Percentiles rank a stretch among this genome's conserved stretches.
These are phyloP conservation scores for Rhizophora apiculata DNA, from an alignment of 345 rosid species.

Conservation along the genomic window DNA sequence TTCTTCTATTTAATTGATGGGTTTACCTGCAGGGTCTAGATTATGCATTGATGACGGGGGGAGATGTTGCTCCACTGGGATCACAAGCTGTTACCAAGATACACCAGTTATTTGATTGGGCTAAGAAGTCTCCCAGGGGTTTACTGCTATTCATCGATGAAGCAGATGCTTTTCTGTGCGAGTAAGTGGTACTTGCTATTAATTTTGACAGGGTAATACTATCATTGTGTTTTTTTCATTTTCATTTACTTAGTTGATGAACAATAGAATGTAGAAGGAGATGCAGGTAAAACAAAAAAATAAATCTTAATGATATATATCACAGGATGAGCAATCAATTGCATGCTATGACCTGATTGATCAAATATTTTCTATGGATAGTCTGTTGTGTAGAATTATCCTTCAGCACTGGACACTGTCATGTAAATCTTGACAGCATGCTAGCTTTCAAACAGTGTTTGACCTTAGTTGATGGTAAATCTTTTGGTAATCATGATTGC, in stretches of 20 bases:
- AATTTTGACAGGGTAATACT: background rate
- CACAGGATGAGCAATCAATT: background rate
- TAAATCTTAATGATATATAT: background rate
- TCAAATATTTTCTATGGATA: too few species aligned
- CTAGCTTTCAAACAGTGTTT: too few species aligned
- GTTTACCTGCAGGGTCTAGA: conserved; percentile 72
- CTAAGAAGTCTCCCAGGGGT: conserved; percentile 86
- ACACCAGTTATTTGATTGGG: conserved; percentile 95
- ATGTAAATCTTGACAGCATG: too few species aligned
- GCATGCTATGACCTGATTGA: background rate
- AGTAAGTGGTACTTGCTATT: conserved; percentile 50
- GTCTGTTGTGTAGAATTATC: too few species aligned
- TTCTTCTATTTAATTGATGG: conserved; percentile 11
- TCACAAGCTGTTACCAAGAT: conserved; percentile 98
- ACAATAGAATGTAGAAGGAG: background rate
- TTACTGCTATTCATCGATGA: conserved; percentile 89
- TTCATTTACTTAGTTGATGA: background rate
- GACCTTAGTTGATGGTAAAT: too few species aligned
- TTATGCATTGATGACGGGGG: conserved; percentile 99
- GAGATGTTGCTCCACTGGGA: conserved; percentile 97
- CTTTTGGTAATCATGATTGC: too few species aligned
- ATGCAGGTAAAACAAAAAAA: background rate
- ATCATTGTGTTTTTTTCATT: background rate
- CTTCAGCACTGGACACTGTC: too few species aligned
- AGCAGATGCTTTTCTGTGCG: conserved; percentile 99